Evolutionary conservation across 192 early-diverging fungal species (phyloP).

Genomic region (Neocallimastix lanati): DNA sequence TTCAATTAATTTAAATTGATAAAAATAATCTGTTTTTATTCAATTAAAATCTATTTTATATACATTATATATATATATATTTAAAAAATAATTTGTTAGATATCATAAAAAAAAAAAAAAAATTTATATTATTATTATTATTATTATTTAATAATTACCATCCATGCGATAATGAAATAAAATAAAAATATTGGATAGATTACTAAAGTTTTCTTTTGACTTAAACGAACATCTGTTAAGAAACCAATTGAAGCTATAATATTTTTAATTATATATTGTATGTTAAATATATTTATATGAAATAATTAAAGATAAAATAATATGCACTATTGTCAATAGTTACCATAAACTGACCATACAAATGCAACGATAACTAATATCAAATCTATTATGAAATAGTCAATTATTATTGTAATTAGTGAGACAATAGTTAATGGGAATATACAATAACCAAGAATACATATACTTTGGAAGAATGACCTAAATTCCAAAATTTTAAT

Average conservation of each 20-base stretch:
- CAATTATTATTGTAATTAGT: slow-evolving; percentile 45
- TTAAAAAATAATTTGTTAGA: no score
- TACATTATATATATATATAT: no score
- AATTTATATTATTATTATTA: no score
- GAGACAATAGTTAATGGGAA: slow-evolving; percentile 78
- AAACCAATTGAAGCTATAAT: slow-evolving; percentile 77
- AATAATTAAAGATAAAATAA: no score
- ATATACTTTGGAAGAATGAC: slow-evolving; percentile 93
- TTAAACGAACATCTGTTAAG: slow-evolving; percentile 66
- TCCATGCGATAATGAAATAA: slow-evolving; percentile 88
- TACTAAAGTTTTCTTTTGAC: slow-evolving; percentile 65
- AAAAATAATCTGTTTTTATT: no score
- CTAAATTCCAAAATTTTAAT: no score
- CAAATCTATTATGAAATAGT: slow-evolving; percentile 48
- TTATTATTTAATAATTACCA: slow-evolving; percentile 48
- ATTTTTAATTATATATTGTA: no score
- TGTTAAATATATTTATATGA: no score
- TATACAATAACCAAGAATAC: slow-evolving; percentile 89
- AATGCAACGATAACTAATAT: slow-evolving; percentile 60
- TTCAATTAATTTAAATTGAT: no score
- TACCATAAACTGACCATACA: slow-evolving; percentile 73
- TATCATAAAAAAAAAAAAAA: no score
- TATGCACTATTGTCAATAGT: no score
- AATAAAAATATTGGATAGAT: slow-evolving; percentile 91
- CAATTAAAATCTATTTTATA: no score